Conservation (phyloP, 441 rosid species). For the Erysimum cheiri region DNA sequence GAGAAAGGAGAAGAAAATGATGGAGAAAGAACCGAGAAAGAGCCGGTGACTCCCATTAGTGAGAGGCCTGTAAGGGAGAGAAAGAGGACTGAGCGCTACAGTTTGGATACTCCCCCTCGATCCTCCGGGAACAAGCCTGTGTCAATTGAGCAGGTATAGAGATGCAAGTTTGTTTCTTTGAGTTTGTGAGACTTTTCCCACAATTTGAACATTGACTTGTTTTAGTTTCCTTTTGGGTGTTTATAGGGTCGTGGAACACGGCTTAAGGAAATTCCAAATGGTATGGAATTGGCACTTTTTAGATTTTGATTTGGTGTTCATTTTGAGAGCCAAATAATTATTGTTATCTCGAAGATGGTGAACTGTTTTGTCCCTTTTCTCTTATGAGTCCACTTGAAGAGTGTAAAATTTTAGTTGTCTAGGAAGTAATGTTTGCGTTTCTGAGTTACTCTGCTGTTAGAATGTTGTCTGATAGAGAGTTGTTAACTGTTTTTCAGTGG, state of each 20-base stretch:
- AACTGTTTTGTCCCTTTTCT: background rate
- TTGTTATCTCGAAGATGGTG: background rate
- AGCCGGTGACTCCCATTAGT: constrained; percentile 54
- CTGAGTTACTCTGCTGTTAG: background rate
- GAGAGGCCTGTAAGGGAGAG: constrained; percentile 83
- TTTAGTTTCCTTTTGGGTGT: constrained; percentile 9
- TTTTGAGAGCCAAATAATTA: background rate
- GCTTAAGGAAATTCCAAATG: constrained; percentile 93
- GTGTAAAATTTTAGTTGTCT: background rate
- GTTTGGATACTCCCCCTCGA: constrained; percentile 54
- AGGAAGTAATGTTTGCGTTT: background rate
- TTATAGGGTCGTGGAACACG: constrained; percentile 86
- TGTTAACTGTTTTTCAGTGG: constrained; percentile 72
- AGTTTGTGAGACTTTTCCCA: background rate
- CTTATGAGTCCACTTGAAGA: background rate
- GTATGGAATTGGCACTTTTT: constrained; percentile 42
- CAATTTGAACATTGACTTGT: background rate
- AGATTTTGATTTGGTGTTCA: background rate
- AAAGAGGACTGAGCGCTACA: constrained; percentile 78
- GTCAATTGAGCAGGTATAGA: constrained; percentile 66
- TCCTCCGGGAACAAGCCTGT: constrained; percentile 63
- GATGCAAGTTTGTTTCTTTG: background rate
- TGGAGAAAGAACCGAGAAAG: constrained; percentile 4
- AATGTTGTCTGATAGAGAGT: constrained; percentile 20
- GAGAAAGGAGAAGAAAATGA: constrained; percentile 19